phyloP scores from a whole-genome alignment of 208 protist species.

The Trypanosoma brucei region DNA sequence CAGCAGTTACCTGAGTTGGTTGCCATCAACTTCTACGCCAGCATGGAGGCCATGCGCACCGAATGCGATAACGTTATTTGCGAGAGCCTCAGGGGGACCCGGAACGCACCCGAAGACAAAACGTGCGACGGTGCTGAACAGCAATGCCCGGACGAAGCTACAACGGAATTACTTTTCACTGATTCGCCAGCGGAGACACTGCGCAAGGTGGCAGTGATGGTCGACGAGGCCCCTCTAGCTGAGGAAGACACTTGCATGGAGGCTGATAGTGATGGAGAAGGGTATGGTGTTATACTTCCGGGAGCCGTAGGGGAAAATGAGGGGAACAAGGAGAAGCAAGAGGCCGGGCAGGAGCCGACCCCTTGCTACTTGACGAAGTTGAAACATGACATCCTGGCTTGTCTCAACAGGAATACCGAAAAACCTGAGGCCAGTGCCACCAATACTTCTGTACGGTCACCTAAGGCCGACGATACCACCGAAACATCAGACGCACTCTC shows the following conservation, averaged over 20 bases:
- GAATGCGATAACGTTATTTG: conserved; percentile 27
- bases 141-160: background rate
- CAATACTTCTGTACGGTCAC: background rate
- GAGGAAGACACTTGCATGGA: conserved; percentile 57
- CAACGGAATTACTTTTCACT: background rate
- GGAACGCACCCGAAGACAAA: background rate
- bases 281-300: conserved; percentile 68
- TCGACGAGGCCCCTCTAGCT: conserved; percentile 61
- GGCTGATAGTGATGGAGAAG: conserved; percentile 80
- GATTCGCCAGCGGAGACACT: conserved; percentile 48
- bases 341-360: background rate
- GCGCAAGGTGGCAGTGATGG: conserved; percentile 26
- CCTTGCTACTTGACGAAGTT: conserved; percentile 10
- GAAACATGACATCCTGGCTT: conserved; percentile 64
- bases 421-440: background rate
- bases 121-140: background rate
- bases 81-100: conserved; percentile 1
- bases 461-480: background rate
- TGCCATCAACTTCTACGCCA: conserved; percentile 82
- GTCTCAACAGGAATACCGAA: conserved; percentile 28
- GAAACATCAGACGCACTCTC: background rate
- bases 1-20: conserved; percentile 82
- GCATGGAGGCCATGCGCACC: conserved; percentile 53
- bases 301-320: background rate
- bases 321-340: background rate